Base-by-base conservation (phyloP, 768 basidiomycete genomes). In the Tulasnella sp. region DNA sequence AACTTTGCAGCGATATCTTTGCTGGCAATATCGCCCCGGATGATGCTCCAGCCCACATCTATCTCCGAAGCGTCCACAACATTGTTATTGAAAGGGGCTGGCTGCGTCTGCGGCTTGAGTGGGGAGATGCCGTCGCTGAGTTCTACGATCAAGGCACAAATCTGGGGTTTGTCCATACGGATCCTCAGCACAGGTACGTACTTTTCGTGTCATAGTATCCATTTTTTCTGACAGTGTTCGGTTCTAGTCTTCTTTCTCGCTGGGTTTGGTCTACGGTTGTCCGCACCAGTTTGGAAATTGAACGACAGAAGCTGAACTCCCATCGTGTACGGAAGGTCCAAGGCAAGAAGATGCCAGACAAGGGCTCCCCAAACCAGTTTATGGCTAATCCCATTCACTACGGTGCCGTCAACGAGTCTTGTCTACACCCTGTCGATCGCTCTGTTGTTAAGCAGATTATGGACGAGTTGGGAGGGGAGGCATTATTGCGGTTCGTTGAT, bases 1-100 rank as follows among this genome's bases (percentile, higher is more conserved):
- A 25, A 3, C 72, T 15, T 54, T 39, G 36, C 74, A 84, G 82
- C 14, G 79, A 81, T 34, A 19, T 49, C 7, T 84, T 80, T 71
- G 68, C 77, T n/a, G 58, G 78, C 1, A 76, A 83, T 0, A 40
- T 81, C 19, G 58, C 78, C 40, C 36, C 58, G 14, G 49, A 75
- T 3, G 80, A 80, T 42, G 29, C 84, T 9, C 82, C 82, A 0
- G 80, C 84, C 7, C 82, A 84, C 75, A 39, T 75, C 6, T 85
- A 81, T 77, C 38, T 85, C 12, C 70, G 78, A 6, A 83, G 81
- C 74, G 72, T 82, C 17, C 78, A 82, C 38, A 82, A 83, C 49
- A 81, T 81, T 22, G 79, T 81, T 0, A 80, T 83, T 49, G 85
- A 85, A 71, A 78, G 80, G 0, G 81, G 82, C 0, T 86, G 85